Base-by-base conservation (phyloP, 106 monocot species). In the Acorus gramineus region DNA sequence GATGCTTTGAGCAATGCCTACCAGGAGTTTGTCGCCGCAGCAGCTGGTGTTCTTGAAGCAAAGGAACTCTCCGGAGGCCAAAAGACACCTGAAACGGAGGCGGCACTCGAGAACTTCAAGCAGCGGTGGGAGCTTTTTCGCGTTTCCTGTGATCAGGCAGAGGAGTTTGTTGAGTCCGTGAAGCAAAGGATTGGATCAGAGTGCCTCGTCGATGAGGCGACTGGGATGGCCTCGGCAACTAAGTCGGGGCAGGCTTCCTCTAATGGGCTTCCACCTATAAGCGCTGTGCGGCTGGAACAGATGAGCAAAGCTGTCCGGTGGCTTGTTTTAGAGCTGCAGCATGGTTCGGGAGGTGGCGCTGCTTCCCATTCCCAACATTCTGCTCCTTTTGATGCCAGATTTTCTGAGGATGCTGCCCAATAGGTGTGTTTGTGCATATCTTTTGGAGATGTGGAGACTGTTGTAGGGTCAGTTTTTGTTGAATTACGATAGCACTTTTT, bases 261-360 rank as follows among this genome's bases (percentile, higher is more conserved):
- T 8, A 55, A 68, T 9, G 79, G 86, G 6, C 86, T 95, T 47
- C 90, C 84, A 6, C 95, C 90, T 4, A 95, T 95, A 72, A 90
- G 95, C 64, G 95, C 95, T 46, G 95, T 95, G 44, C 76, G 90
- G 50, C 74, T 95, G 53, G 95, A 95, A 72, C 95, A 95, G 90
- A 95, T 90, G 95, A 95, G 95, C 76, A 90, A 90, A 80, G 90
- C 95, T 45, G 95, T 95, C 3, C 71, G 95, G 50, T 90, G 90
- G 95, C 90, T 90, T 50, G 90, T 95, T n/a, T 90, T 95, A 59
- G 95, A 95, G 74, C 73, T 95, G 57, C 86, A 87, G 65, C 82
- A 87, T 10, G 89, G 86, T 0, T 82, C 85, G 0, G 83, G 80
- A 1, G 69, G 73, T 4, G 72, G 48, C 9, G 58, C 68, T 0